Evolutionary conservation across 306 rosid species (phyloP), one percentile per base, ranked within the genome.

Genomic region (Quercus glauca): DNA sequence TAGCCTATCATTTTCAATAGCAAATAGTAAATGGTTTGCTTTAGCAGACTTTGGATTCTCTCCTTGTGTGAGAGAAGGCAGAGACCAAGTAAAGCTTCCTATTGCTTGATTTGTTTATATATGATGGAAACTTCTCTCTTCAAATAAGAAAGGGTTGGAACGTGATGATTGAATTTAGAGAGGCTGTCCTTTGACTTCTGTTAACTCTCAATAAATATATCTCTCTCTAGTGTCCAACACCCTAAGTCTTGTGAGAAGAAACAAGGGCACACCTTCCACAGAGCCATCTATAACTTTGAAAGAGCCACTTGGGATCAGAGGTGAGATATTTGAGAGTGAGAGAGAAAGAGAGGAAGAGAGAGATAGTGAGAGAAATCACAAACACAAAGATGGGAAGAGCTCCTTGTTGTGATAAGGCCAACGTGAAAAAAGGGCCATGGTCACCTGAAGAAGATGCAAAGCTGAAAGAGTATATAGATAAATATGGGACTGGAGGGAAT

Each of bases 341-440:
- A n/a, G 58, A 61, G 49, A 73, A 35, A 69, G 65, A 74, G 67
- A 70, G 6, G 5, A 29, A 73, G 28, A 79, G 0, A 41, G 58
- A 55, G 41, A 74, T 53, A 11, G 3, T 26, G 59, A 73, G 79
- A 20, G 25, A 49, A 49, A 49, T 49, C 53, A 49, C 53, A 49
- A 13, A 12, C 53, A 49, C 53, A 49, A 13, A 69, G 33, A 93
- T 92, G 98, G 98, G 98, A 0, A 92, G 98, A 76, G 92, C 97
- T 87, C 98, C 98, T 68, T 94, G 98, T 49, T 94, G 98, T 82
- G 98, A 94, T 81, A 94, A 94, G 87, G 90, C 91, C 33, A 91
- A 87, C 82, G 98, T 94, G 59, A 94, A 94, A 92, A 94, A 74
- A 81, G 98, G 98, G 6, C 98, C 98, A 76, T 94, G 98, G 98